Evolutionary conservation across 2,329 filamentous ascomycete species (phyloP), one percentile per base, ranked within the genome.

Genomic region (Dothideomycetes sp.): DNA sequence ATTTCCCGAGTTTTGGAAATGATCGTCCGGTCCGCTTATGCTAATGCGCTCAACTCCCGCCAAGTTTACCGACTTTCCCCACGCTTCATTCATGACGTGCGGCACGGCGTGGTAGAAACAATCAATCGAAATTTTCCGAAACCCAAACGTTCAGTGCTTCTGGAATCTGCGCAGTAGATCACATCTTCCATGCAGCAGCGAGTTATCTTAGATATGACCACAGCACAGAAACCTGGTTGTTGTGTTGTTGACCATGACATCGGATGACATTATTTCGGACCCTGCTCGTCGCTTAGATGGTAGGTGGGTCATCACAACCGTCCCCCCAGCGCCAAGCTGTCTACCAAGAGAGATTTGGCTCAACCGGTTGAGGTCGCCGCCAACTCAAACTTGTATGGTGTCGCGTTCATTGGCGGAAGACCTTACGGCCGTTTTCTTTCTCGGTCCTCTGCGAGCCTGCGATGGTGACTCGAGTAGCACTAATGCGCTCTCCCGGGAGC

Each of bases 331-430:
- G 37, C 37, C 37, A 41, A 41, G 37, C 27, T 41, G n/a, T n/a
- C n/a, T n/a, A n/a, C n/a, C n/a, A 41, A 27, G 29, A 6, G 28
- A 11, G 22, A 11, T 24, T 24, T 7, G 12, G 24, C n/a, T n/a
- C n/a, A 20, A 24, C 22, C 19, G 36, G 28, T 25, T 32, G 22
- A 18, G 20, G 16, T 41, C 37, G 37, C 23, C 17, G 22, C 17
- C 37, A 41, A 33, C 37, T 41, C n/a, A 41, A 41, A 41, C 13
- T 20, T n/a, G 8, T 22, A 25, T 22, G 13, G 10, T n/a, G 24
- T 20, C 16, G 30, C 37, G 37, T 41, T 41, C 23, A 41, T 41
- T 41, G 37, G 37, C 37, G 37, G 37, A n/a, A n/a, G 37, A 17
- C 16, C 28, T 41, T 25, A 33, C 37, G 37, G 37, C 37, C 37